Conservation (phyloP, 2,329 filamentous ascomycete genomes). For the Madurella fahalii region DNA sequence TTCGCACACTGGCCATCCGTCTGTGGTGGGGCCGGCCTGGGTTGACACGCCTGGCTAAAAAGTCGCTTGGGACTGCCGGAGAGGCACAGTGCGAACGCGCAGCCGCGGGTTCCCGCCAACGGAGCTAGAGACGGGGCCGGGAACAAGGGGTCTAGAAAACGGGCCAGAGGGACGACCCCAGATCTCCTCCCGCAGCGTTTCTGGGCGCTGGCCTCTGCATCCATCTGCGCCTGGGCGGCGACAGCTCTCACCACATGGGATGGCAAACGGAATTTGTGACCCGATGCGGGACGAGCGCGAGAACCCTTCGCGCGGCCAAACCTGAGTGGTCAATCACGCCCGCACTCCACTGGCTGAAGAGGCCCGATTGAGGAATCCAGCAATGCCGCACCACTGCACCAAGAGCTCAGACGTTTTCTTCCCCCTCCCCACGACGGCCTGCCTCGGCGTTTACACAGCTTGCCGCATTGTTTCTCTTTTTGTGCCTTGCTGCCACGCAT, state of each 20-base stretch:
- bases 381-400: slow-evolving; percentile 17
- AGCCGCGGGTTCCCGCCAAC: too few relatives aligned
- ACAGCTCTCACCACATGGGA: too few relatives aligned
- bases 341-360: slow-evolving; percentile 10
- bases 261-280: not conserved
- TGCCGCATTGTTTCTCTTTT: not conserved
- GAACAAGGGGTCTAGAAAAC: too few relatives aligned
- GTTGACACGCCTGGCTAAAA: slow-evolving; percentile 13
- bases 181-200: too few relatives aligned
- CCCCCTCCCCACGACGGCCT: too few relatives aligned
- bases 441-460: not conserved
- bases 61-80: not conserved
- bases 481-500: too few relatives aligned
- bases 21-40: slow-evolving; percentile 6
- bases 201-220: too few relatives aligned
- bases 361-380: slow-evolving; percentile 15
- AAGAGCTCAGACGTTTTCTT: not conserved
- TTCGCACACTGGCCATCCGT: slow-evolving; percentile 11
- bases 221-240: too few relatives aligned
- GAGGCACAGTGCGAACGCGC: slow-evolving; percentile 8
- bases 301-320: slow-evolving; percentile 8
- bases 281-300: not conserved
- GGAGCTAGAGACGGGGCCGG: too few relatives aligned
- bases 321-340: slow-evolving; percentile 8
- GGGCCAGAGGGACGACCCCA: too few relatives aligned